phyloP scores from a whole-genome alignment of 768 basidiomycete species.

The Macrocybe gigantea region DNA sequence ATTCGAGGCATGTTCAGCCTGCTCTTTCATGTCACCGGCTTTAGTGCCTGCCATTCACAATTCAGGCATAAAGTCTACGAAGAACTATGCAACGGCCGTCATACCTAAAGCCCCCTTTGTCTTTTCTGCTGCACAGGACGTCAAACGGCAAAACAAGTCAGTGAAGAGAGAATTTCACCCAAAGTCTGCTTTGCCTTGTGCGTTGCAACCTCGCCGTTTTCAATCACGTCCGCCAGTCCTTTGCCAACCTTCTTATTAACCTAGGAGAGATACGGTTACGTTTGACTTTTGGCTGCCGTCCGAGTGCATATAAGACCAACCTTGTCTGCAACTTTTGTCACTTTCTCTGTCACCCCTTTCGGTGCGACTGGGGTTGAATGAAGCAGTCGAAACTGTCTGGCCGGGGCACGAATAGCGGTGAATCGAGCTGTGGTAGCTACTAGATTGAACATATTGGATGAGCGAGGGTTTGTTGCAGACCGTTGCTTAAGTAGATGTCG shows the following conservation, averaged over 20 bases:
- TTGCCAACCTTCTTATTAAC: slow-evolving; percentile 40
- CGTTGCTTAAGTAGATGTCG: not conserved
- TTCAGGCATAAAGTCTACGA: no score
- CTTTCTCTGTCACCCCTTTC: slow-evolving; percentile 40
- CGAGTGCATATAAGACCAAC: slow-evolving; percentile 14
- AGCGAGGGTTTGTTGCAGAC: not conserved
- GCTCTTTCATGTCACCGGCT: slow-evolving; percentile 25
- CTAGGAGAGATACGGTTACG: slow-evolving; percentile 15
- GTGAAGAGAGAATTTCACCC: slow-evolving; percentile 18
- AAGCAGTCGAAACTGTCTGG: slow-evolving; percentile 17
- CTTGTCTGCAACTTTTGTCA: slow-evolving; percentile 36
- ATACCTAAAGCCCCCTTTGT: not conserved
- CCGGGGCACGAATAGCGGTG: slow-evolving; percentile 6
- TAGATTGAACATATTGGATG: slow-evolving; percentile 8
- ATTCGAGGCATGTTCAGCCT: slow-evolving; percentile 28
- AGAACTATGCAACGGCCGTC: no score
- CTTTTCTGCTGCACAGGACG: not conserved
- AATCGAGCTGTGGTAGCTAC: slow-evolving; percentile 7
- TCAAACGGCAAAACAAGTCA: no score
- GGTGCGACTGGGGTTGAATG: slow-evolving; percentile 27
- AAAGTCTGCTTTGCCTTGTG: slow-evolving; percentile 34
- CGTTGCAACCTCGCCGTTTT: slow-evolving; percentile 37
- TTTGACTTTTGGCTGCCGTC: not conserved
- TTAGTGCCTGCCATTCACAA: slow-evolving; percentile 21
- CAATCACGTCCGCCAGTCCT: slow-evolving; percentile 40